Evolutionary conservation across 495 filamentous ascomycete genomes (phyloP), one percentile per base, ranked within the genome.

Genomic region (Massariosphaeria phaeospora): DNA sequence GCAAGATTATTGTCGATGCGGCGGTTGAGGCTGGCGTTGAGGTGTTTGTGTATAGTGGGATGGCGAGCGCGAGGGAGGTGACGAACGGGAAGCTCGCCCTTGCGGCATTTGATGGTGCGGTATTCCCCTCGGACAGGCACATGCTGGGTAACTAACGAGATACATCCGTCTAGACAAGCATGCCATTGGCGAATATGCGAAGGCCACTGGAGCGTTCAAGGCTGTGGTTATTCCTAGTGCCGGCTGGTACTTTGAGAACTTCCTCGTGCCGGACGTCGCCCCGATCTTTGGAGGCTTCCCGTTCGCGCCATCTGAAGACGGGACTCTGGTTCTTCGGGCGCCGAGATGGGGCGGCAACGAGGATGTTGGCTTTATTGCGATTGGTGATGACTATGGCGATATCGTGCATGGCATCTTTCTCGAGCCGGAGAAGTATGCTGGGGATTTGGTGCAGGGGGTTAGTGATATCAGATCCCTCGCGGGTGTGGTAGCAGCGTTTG

Each of bases 351-450:
- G 68, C 23, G 67, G 65, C 10, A 56, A 68, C 5, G 63, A 66
- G 18, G 29, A 65, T 20, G 58, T 70, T 6, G 65, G 66, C 7
- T 72, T 56, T 41, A 31, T 69, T n/a, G 52, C 58, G 39, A 60
- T 70, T 4, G 20, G 41, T 0, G 64, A 69, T 33, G 69, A 70
- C 30, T 70, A 56, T 41, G 69, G 67, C 1, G 69, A 72, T 43
- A 60, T 69, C 30, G 58, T 72, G 0, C 69, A 70, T 21, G 69
- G 68, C 10, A 43, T 69, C 9, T 67, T 70, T 24, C 47, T 70
- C 1, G 63, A 70, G 11, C 68, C 65, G 21, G 52, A 61, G 40
- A 39, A 42, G 33, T 61, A 34, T 26, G 29, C 56, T 38, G 58
- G 45, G 0, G 30, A 31, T 1, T 43, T 55, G 20, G 38, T 61